phyloP scores from a whole-genome alignment of 495 filamentous ascomycete genomes.

The Penicillium steckii region DNA sequence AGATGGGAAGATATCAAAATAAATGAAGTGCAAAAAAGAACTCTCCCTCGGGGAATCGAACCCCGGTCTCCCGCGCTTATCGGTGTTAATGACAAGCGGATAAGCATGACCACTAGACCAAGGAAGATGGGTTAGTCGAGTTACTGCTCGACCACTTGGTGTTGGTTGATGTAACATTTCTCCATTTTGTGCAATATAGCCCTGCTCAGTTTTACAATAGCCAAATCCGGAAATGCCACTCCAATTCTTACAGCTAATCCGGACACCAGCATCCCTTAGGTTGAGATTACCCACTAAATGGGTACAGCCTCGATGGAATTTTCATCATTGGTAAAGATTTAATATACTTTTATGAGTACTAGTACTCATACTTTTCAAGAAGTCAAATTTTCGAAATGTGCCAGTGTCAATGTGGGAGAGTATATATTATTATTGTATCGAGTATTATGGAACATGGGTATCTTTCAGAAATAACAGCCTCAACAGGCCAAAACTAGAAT shows the following conservation, averaged over 20 bases:
- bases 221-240: too few species aligned
- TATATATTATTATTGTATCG: slow-evolving; percentile 5
- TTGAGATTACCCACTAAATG: too few species aligned
- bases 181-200: background rate
- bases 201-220: too few species aligned
- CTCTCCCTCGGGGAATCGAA: slow-evolving; percentile 54
- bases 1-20: background rate
- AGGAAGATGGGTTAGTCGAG: slow-evolving; percentile 24
- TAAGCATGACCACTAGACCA: slow-evolving; percentile 54
- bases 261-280: too few species aligned
- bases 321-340: too few species aligned
- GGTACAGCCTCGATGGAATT: too few species aligned
- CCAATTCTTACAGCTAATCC: too few species aligned
- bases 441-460: slow-evolving; percentile 19
- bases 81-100: slow-evolving; percentile 47
- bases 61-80: slow-evolving; percentile 46
- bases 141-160: slow-evolving; percentile 30
- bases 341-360: too few species aligned
- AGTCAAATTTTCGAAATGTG: background rate
- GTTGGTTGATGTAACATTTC: slow-evolving; percentile 6
- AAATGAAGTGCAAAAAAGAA: slow-evolving; percentile 22
- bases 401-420: background rate
- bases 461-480: slow-evolving; percentile 13
- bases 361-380: too few species aligned
- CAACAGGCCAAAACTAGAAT: slow-evolving; percentile 4